A percentile compares a stretch with the other conserved stretches of the same genome.
Evolutionary conservation across 2,329 filamentous ascomycete species (phyloP).

Genomic region (Clonostachys rosea): DNA sequence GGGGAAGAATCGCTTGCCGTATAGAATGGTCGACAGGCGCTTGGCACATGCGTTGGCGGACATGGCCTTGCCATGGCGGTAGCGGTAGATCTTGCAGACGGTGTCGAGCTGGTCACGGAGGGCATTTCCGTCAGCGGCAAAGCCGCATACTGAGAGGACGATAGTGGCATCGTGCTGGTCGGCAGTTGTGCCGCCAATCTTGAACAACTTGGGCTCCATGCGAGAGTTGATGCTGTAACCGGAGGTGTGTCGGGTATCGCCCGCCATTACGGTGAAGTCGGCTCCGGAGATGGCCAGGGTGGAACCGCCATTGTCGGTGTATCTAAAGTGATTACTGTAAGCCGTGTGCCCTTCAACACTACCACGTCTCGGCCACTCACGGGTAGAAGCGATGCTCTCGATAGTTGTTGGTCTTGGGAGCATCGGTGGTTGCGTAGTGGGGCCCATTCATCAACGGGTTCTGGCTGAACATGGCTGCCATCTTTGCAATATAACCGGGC

Average conservation of each 20-base stretch:
- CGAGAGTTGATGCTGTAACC: conserved; percentile 99
- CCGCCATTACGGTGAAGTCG: conserved; percentile 94
- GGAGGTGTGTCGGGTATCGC: conserved; percentile 91
- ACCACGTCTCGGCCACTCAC: conserved; percentile 42
- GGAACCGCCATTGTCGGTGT: conserved; percentile 96
- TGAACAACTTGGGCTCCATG: conserved; percentile 93
- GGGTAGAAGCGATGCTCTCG: conserved; percentile 87
- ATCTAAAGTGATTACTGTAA: conserved; percentile 44
- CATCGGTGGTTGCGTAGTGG: conserved; percentile 64
- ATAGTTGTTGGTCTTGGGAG: conserved; percentile 48
- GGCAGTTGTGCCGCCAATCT: conserved; percentile 86
- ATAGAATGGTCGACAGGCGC: conserved; percentile 90
- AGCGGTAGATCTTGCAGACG: conserved; percentile 98
- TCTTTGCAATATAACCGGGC: conserved; percentile 18
- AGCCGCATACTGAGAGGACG: conserved; percentile 90
- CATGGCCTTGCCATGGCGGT: conserved; percentile 97
- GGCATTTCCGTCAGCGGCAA: conserved; percentile 90
- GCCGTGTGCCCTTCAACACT: neutral
- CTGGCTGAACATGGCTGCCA: conserved; percentile 66
- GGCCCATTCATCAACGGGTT: conserved; percentile 65
- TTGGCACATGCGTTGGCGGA: conserved; percentile 91
- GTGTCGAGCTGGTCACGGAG: conserved; percentile 91
- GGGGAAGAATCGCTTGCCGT: conserved; percentile 97
- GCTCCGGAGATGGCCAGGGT: conserved; percentile 91
- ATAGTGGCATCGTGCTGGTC: conserved; percentile 82